These are phyloP conservation scores for Aspergillus puulaauensis DNA, from an alignment of 2,329 filamentous ascomycete genomes.

Conservation along the genomic window DNA sequence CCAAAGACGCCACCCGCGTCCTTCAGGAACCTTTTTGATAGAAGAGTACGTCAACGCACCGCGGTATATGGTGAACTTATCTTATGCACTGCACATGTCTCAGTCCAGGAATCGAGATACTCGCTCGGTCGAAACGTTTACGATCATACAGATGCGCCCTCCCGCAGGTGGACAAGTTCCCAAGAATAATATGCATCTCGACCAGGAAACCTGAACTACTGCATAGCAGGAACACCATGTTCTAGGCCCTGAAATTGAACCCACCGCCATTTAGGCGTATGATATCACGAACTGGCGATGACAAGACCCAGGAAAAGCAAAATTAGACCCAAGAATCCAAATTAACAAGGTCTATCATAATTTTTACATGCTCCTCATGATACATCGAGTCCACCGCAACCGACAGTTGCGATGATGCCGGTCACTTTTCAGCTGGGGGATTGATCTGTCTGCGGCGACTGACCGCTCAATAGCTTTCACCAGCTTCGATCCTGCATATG, in stretches of 20 bases:
- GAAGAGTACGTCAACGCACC: not conserved
- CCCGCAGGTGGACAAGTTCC: not conserved
- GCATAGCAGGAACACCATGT: conserved; percentile 17
- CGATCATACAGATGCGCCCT: not conserved
- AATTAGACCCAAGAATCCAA: not conserved
- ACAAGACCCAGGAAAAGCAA: not conserved
- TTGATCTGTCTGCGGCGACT: conserved; percentile 17
- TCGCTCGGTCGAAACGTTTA: not conserved
- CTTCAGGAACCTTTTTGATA: not conserved
- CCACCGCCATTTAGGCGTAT: conserved; percentile 14
- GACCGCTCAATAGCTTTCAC: conserved; percentile 9
- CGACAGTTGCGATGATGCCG: not conserved
- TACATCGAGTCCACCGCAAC: not conserved
- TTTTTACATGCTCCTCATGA: not conserved
- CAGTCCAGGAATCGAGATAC: not conserved
- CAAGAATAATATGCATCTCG: conserved; percentile 5
- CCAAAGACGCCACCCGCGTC: not conserved
- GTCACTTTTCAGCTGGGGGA: not conserved
- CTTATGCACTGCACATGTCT: not conserved
- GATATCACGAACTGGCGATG: not conserved
- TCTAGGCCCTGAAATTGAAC: conserved; percentile 17
- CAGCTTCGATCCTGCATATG: conserved; percentile 10
- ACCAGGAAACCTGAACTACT: conserved; percentile 9
- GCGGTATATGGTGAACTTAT: not conserved
- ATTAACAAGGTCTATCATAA: conserved; percentile 5